These are phyloP conservation scores for Calamus simplicifolius DNA, from an alignment of 176 grass and related monocot species.

Conservation along the genomic window DNA sequence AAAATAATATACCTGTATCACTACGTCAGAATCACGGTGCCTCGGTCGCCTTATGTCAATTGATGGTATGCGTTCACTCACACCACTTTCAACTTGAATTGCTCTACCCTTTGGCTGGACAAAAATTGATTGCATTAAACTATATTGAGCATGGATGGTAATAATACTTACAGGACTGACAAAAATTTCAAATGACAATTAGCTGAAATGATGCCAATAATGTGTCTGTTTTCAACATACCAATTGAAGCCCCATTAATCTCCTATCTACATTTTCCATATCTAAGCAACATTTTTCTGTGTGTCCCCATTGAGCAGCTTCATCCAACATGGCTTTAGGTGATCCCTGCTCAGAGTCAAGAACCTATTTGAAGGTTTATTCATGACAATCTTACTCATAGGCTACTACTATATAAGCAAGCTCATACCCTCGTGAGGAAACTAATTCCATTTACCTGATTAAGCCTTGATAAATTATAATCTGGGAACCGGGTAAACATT, in stretches of 20 bases:
- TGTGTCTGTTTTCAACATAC: slow-evolving; percentile 20
- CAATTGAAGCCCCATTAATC: slow-evolving; percentile 26
- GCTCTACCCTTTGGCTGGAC: slow-evolving; percentile 64
- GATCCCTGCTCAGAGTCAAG: slow-evolving; percentile 20
- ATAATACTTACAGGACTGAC: too few species aligned
- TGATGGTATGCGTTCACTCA: slow-evolving; percentile 54
- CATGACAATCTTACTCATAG: neutral
- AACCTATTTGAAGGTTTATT: slow-evolving; percentile 22
- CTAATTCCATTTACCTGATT: slow-evolving; percentile 34
- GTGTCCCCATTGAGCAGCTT: slow-evolving; percentile 28
- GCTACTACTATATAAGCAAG: too few species aligned
- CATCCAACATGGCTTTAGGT: slow-evolving; percentile 18
- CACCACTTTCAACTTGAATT: slow-evolving; percentile 58
- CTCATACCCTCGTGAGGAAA: too few species aligned
- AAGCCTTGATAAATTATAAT: slow-evolving; percentile 24
- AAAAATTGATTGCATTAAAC: neutral
- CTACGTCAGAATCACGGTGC: slow-evolving; percentile 70
- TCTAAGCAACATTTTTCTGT: slow-evolving; percentile 5
- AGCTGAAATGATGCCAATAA: neutral
- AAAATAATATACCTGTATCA: slow-evolving; percentile 60
- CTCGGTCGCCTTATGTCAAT: slow-evolving; percentile 49
- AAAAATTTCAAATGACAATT: too few species aligned
- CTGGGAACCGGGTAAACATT: slow-evolving; percentile 12
- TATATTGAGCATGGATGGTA: too few species aligned
- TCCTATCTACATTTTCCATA: slow-evolving; percentile 6